Base-by-base conservation (phyloP, 1,284 basidiomycete genomes). In the Abortiporus biennis region DNA sequence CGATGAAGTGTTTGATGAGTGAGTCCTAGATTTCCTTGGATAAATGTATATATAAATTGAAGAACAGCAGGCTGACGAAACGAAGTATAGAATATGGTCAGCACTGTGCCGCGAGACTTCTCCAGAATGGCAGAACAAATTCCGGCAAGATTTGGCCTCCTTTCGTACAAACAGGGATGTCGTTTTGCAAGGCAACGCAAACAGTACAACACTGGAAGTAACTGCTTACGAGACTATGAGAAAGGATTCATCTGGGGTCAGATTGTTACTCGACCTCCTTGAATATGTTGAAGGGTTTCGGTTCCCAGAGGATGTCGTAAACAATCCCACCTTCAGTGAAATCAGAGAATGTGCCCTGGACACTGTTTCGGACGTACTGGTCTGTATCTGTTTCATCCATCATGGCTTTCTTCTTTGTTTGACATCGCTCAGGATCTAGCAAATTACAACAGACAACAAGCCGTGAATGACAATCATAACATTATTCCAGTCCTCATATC, bases 361-460 rank as follows among this genome's bases (percentile, higher is more conserved):
- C 47, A 62, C 76, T 39, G 64, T 77, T n/a, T n/a, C n/a, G n/a
- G n/a, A n/a, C n/a, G n/a, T n/a, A n/a, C n/a, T n/a, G n/a, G n/a
- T n/a, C n/a, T n/a, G n/a, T n/a, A n/a, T n/a, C n/a, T n/a, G n/a
- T n/a, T n/a, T n/a, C n/a, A n/a, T n/a, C n/a, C n/a, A n/a, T n/a
- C n/a, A n/a, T n/a, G n/a, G n/a, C n/a, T n/a, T n/a, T n/a, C n/a
- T n/a, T n/a, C n/a, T n/a, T n/a, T n/a, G n/a, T n/a, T n/a, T n/a
- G n/a, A n/a, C n/a, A n/a, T n/a, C n/a, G n/a, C n/a, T 38, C 46
- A 78, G 75, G 74, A 78, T 46, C 63, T 76, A 12, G 66, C 69
- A 13, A 63, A 73, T 4, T 76, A 67, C 57, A 72, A 71, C 43
- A 55, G 57, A 19, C 64, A 69, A 46, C 70, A 71, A 43, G 50